Evolutionary conservation across 2,329 filamentous ascomycete genomes (phyloP), one percentile per base, ranked within the genome.

Genomic region (Stachybotrys chartarum): DNA sequence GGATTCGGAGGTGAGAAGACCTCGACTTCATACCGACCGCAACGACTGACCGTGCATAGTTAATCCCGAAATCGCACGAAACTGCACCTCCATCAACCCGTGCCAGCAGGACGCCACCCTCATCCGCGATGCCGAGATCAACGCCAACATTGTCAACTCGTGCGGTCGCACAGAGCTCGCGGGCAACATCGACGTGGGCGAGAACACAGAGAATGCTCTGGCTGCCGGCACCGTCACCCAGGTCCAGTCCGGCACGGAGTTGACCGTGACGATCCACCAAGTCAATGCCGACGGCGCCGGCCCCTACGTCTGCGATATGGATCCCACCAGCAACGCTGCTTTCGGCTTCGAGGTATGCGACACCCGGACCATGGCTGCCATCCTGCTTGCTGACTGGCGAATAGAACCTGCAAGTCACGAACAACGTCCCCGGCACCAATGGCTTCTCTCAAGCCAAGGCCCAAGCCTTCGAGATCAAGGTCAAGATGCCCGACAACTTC

Each of bases 201-300:
- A 80, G 66, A 77, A 77, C 60, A 82, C 78, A 1, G 78, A 83
- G 66, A 76, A 78, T 55, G 77, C 77, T 6, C 59, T 83, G 3
- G 67, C 74, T 6, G 74, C 73, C 5, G 59, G 62, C 1, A 63
- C 70, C 5, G 76, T 84, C 5, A 83, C 81, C 1, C 68, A 76
- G 55, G 80, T 83, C 54, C 64, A 73, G 58, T 60, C 70, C 1
- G 80, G 80, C 32, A 71, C 69, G 44, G 57, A 70, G 45, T 45
- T 83, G 32, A 71, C 56, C 1, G 86, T 87, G 76, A 86, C 82
- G 1, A 73, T 87, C 10, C 84, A 86, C 71, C 84, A 87, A 67
- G 83, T 87, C 67, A 87, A 87, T 70, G 75, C 75, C 44, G 85
- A 88, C 60, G 85, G 85, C 56, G 84, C 81, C 57, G 85, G 80